A percentile compares a stretch with the other conserved stretches of the same genome.
Conservation (phyloP, 768 basidiomycete species). For the Lentinula raphanica region DNA sequence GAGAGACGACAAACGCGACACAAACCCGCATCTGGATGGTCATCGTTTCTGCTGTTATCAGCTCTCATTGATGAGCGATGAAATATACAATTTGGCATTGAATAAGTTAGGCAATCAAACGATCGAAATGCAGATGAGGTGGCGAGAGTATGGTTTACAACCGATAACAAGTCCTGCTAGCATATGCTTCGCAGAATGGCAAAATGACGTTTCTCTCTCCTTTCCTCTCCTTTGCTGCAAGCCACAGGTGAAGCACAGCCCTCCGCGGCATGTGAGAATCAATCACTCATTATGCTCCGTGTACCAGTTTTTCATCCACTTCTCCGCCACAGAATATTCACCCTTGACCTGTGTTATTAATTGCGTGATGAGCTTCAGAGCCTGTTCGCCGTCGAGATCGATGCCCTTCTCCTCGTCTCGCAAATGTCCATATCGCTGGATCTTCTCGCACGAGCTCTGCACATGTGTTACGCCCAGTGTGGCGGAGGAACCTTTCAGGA, state of each 20-base stretch:
- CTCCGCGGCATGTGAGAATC: not conserved
- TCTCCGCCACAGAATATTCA: constrained; percentile 67
- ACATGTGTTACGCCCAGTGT: constrained; percentile 84
- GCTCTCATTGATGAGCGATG: not conserved
- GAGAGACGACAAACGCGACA: not conserved
- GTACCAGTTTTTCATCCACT: constrained; percentile 54
- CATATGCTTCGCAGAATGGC: too few relatives aligned
- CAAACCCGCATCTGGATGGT: not conserved
- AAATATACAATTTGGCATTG: not conserved
- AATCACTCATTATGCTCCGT: not conserved
- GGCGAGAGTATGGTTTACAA: not conserved
- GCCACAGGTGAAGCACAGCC: not conserved
- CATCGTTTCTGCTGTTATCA: not conserved
- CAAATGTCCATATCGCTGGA: constrained; percentile 80
- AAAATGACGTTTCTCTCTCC: not conserved
- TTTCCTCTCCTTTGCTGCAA: not conserved
- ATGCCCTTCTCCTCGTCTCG: constrained; percentile 49
- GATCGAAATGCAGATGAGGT: not conserved
- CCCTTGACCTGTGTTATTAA: constrained; percentile 55
- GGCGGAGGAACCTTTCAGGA: constrained; percentile 95
- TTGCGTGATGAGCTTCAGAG: constrained; percentile 50
- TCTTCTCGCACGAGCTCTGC: constrained; percentile 80
- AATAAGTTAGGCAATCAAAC: not conserved
- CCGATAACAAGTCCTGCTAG: too few relatives aligned
- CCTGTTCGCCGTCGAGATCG: constrained; percentile 42